phyloP scores from a whole-genome alignment of 805 yeast species.

The Pichia exigua region DNA sequence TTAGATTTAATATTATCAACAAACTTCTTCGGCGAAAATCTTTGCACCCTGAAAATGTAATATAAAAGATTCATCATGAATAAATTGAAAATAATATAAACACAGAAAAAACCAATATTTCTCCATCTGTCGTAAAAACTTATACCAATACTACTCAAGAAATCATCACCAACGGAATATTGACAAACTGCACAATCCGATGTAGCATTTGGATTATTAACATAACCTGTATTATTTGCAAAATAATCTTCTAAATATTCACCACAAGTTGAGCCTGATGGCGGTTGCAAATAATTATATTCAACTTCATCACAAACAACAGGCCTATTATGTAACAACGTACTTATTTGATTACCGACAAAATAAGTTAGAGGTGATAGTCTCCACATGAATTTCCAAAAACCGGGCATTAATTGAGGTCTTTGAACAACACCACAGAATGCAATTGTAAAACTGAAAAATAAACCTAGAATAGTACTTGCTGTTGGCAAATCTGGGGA shows the following conservation, averaged over 20 bases:
- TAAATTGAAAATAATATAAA: slow-evolving; percentile 47
- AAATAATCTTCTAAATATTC: slow-evolving; percentile 38
- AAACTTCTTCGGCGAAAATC: not conserved
- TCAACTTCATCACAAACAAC: slow-evolving; percentile 47
- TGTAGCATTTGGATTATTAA: slow-evolving; percentile 44
- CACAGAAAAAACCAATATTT: slow-evolving; percentile 56
- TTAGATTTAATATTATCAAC: not conserved
- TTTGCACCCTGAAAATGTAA: slow-evolving; percentile 28
- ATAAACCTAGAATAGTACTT: slow-evolving; percentile 47
- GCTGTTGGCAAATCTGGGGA: slow-evolving; percentile 65
- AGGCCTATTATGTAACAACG: slow-evolving; percentile 39
- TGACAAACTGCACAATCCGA: slow-evolving; percentile 43
- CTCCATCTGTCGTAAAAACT: slow-evolving; percentile 50
- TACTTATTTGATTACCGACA: slow-evolving; percentile 44
- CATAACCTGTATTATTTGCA: slow-evolving; percentile 43
- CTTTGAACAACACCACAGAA: slow-evolving; percentile 69
- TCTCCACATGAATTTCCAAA: slow-evolving; percentile 81
- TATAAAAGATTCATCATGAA: slow-evolving; percentile 31
- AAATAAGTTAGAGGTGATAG: slow-evolving; percentile 67
- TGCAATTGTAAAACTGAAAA: slow-evolving; percentile 49
- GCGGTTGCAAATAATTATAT: slow-evolving; percentile 43
- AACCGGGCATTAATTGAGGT: slow-evolving; percentile 54
- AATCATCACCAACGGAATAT: slow-evolving; percentile 39
- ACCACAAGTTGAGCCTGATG: slow-evolving; percentile 57
- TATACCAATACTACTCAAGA: slow-evolving; percentile 35